These are phyloP conservation scores for Peniophora sp. DNA, from an alignment of 1,284 basidiomycete genomes.

Conservation along the genomic window DNA sequence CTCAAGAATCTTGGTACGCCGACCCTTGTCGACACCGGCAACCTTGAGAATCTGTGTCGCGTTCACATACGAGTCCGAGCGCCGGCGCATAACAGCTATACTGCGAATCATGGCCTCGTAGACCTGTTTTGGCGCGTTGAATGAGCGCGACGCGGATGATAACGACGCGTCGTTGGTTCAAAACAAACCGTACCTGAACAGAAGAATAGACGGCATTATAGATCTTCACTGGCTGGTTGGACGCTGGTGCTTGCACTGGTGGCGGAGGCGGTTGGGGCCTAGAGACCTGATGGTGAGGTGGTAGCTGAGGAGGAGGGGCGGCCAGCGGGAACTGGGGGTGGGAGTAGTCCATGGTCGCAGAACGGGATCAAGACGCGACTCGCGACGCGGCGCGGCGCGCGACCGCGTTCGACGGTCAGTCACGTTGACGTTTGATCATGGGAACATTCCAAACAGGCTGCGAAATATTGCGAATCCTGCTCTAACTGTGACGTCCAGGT, in stretches of 20 bases:
- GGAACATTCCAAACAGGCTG: too few species aligned
- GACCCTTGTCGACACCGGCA: constrained; percentile 95
- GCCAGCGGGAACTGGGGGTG: not conserved
- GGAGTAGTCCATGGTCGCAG: not conserved
- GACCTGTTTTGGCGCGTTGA: constrained; percentile 49
- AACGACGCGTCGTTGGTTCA: constrained; percentile 9
- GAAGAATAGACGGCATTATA: constrained; percentile 87
- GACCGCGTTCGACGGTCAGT: too few species aligned
- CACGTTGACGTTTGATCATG: too few species aligned
- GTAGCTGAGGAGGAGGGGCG: not conserved
- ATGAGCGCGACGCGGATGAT: constrained; percentile 22
- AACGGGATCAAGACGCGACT: too few species aligned
- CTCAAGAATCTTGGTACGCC: constrained; percentile 95
- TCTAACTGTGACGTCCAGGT: not conserved
- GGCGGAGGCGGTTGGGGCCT: not conserved
- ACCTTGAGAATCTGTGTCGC: constrained; percentile 99
- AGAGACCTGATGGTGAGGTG: not conserved
- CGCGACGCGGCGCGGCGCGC: too few species aligned
- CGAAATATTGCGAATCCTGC: too few species aligned
- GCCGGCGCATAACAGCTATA: constrained; percentile 96
- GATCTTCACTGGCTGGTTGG: constrained; percentile 65
- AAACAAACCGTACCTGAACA: constrained; percentile 50
- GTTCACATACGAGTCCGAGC: constrained; percentile 92
- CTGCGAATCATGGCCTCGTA: constrained; percentile 97
- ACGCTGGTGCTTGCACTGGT: constrained; percentile 17